Base-by-base conservation (phyloP, 2,329 filamentous ascomycete genomes). In the Hymenoscyphus albidus region DNA sequence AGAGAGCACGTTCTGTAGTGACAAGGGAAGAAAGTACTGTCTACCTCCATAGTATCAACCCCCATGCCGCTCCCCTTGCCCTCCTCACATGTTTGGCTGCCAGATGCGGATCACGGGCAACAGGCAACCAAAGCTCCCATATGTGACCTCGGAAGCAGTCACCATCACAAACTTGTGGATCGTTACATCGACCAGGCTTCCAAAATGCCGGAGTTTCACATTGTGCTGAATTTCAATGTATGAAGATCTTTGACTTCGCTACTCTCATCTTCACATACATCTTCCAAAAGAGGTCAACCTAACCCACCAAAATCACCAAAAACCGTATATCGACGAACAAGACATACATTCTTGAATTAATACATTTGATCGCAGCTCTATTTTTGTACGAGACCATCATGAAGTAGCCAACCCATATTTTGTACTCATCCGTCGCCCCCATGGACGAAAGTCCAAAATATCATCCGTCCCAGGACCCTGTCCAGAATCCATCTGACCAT, bases 291-390 rank as follows among this genome's bases (percentile, higher is more conserved):
- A 22, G 10, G 44, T n/a, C 48, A 22, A 27, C 27, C 27, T 27
- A 2, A 27, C 27, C 27, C 27, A 27, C 3, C 27, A 27, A 27
- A 51, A 22, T 22, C 22, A 6, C 10, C n/a, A 4, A 22, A 27
- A 51, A 51, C 44, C n/a, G 22, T 12, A 54, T 54, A 4, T 22
- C 18, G 9, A 54, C 13, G n/a, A 54, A 54, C 35, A 35, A 54
- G 22, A 54, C 22, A n/a, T 39, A 61, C 59, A 27, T 57, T 62
- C 38, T 59, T 59, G 56, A 59, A 54, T 60, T 63, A 63, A 59
- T 59, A 63, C 18, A 13, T 63, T 63, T 59, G 54, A 42, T 32
- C 35, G 38, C 13, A 48, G 39, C 39, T 59, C 38, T 58, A 58
- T 51, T 27, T 35, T 59, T 38, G 31, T 38, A 18, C 48, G 9